Percentiles rank a stretch among this genome's conserved stretches.
Conservation (phyloP, 352 stramenopile genomes). For the Aphanomyces stellatus region DNA sequence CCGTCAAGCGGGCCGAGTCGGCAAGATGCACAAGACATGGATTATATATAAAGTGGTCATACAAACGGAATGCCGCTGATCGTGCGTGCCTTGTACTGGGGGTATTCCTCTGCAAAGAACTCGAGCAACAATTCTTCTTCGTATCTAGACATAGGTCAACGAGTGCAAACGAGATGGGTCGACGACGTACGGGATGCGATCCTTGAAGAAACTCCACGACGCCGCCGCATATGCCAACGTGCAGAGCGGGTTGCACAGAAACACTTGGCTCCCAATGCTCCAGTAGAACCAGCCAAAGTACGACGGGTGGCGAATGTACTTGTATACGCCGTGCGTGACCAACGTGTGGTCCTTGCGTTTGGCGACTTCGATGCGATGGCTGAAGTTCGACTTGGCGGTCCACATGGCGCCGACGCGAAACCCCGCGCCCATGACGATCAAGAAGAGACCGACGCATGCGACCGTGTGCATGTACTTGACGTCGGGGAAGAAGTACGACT, state of each 20-base stretch:
- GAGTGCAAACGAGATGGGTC: not conserved
- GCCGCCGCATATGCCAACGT: conserved; percentile 78
- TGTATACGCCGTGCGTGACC: conserved; percentile 90
- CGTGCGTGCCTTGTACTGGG: conserved; percentile 76
- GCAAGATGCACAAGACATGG: not conserved
- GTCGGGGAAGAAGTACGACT: conserved; percentile 66
- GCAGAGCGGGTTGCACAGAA: conserved; percentile 89
- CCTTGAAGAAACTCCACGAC: conserved; percentile 91
- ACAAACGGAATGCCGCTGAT: conserved; percentile 93
- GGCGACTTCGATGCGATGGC: conserved; percentile 91
- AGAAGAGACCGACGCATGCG: conserved; percentile 43
- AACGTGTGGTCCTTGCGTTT: conserved; percentile 91
- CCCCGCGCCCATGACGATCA: conserved; percentile 80
- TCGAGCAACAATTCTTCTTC: conserved; percentile 87
- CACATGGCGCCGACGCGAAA: conserved; percentile 89
- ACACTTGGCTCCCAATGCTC: conserved; percentile 91
- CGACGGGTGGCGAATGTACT: conserved; percentile 88
- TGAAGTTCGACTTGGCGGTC: conserved; percentile 92
- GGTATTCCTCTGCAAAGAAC: conserved; percentile 92
- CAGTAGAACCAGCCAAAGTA: conserved; percentile 97
- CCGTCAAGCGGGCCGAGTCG: too few relatives aligned
- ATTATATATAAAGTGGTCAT: not conserved
- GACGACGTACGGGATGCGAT: conserved; percentile 84
- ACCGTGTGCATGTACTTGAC: conserved; percentile 62
- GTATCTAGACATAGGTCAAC: conserved; percentile 39